phyloP scores from a whole-genome alignment of 768 basidiomycete genomes.

The Leucosporidium scottii region DNA sequence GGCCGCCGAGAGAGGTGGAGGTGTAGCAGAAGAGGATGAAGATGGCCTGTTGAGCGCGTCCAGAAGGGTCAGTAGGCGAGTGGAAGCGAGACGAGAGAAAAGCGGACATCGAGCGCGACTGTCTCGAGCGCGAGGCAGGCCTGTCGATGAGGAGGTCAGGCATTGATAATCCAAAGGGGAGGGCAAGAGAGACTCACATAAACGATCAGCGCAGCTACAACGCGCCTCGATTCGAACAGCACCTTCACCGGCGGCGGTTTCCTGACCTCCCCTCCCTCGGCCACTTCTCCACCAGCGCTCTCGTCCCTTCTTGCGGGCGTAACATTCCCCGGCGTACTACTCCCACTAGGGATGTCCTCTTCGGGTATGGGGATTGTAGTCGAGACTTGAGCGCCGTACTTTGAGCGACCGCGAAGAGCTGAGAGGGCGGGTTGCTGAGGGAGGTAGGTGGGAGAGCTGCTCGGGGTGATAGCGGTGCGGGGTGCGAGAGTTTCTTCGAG shows the following conservation, averaged over 20 bases:
- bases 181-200: slow-evolving; percentile 7
- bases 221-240: slow-evolving; percentile 7
- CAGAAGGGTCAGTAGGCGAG: no score
- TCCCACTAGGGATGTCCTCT: no score
- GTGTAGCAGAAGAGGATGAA: slow-evolving; percentile 34
- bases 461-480: background rate
- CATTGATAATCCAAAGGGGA: no score
- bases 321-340: no score
- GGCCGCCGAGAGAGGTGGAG: slow-evolving; percentile 29
- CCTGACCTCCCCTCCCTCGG: background rate
- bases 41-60: slow-evolving; percentile 11
- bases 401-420: background rate
- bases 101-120: slow-evolving; percentile 14
- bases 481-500: slow-evolving; percentile 33
- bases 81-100: background rate
- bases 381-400: no score
- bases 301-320: no score
- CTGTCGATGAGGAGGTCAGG: background rate
- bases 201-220: slow-evolving; percentile 5
- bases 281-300: no score
- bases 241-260: slow-evolving; percentile 2
- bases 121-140: slow-evolving; percentile 28
- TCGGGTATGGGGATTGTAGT: no score
- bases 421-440: background rate
- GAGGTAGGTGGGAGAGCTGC: background rate